Conservation (phyloP, 2,329 filamentous ascomycete genomes). For the Stylonectria norvegica region DNA sequence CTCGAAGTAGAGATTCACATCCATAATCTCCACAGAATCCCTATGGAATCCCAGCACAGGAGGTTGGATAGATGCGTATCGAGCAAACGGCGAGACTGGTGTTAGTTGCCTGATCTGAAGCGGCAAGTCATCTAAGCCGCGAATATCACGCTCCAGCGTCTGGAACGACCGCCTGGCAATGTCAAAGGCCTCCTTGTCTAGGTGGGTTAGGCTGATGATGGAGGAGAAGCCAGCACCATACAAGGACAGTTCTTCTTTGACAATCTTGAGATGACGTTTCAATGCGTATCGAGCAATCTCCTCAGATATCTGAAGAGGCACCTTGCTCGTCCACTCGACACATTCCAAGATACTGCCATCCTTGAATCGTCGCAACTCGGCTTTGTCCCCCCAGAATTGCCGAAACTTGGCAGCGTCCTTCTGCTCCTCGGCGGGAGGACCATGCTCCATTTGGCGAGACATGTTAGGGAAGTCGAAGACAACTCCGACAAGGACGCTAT, state of each 20-base stretch:
- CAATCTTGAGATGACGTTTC: constrained; percentile 62
- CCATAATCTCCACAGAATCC: constrained; percentile 49
- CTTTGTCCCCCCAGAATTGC: constrained; percentile 90
- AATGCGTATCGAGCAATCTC: constrained; percentile 76
- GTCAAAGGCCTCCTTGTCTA: constrained; percentile 61
- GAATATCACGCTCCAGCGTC: constrained; percentile 71
- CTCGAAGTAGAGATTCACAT: constrained; percentile 87
- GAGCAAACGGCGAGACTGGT: constrained; percentile 67
- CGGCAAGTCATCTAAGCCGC: constrained; percentile 76
- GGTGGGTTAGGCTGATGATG: constrained; percentile 43
- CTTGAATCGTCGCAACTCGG: constrained; percentile 90
- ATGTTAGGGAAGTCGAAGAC: constrained; percentile 70
- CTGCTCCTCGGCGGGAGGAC: constrained; percentile 81
- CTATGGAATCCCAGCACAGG: constrained; percentile 42
- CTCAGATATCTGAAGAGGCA: constrained; percentile 64
- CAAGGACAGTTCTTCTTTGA: constrained; percentile 51
- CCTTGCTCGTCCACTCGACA: constrained; percentile 73
- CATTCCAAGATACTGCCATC: constrained; percentile 93
- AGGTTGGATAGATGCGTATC: constrained; percentile 62
- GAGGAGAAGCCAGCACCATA: constrained; percentile 50
- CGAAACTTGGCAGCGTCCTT: constrained; percentile 78
- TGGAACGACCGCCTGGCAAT: constrained; percentile 67
- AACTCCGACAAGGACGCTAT: constrained; percentile 60
- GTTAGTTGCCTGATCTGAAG: constrained; percentile 80
- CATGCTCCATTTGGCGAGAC: constrained; percentile 77